These are phyloP conservation scores for Trichoderma cornu-damae DNA, from an alignment of 2,329 filamentous ascomycete genomes.

Conservation along the genomic window DNA sequence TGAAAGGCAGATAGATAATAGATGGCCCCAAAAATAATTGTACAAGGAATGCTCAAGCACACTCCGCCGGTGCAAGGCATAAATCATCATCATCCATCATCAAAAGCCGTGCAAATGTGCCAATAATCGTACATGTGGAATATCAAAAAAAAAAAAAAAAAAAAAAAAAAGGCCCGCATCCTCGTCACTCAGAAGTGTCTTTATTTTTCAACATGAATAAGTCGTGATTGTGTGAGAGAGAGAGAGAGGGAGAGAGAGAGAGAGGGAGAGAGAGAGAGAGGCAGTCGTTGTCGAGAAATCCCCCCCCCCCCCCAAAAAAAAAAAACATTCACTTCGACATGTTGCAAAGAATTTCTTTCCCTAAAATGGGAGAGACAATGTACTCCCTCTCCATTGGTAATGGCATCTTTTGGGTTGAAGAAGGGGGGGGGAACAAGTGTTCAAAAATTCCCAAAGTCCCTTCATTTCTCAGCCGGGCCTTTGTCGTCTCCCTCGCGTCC, in stretches of 20 bases:
- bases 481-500: not conserved
- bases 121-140: not conserved
- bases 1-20: too few relatives aligned
- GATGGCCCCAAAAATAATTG: too few relatives aligned
- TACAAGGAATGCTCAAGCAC: constrained; percentile 1
- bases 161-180: too few relatives aligned
- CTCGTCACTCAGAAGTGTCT: not conserved
- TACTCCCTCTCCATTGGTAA: not conserved
- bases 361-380: too few relatives aligned
- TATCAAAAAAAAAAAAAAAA: not conserved
- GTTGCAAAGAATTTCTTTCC: too few relatives aligned
- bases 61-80: not conserved
- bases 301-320: too few relatives aligned
- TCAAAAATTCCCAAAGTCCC: not conserved
- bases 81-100: not conserved
- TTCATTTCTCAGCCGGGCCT: not conserved
- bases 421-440: too few relatives aligned
- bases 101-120: not conserved
- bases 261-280: too few relatives aligned
- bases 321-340: too few relatives aligned
- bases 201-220: not conserved
- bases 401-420: too few relatives aligned
- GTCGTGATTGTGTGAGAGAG: not conserved
- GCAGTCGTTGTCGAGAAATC: too few relatives aligned
- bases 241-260: too few relatives aligned